Evolutionary conservation across 345 rosid genomes (phyloP), one percentile per base, ranked within the genome.

Genomic region (Pelargonium nanum): DNA sequence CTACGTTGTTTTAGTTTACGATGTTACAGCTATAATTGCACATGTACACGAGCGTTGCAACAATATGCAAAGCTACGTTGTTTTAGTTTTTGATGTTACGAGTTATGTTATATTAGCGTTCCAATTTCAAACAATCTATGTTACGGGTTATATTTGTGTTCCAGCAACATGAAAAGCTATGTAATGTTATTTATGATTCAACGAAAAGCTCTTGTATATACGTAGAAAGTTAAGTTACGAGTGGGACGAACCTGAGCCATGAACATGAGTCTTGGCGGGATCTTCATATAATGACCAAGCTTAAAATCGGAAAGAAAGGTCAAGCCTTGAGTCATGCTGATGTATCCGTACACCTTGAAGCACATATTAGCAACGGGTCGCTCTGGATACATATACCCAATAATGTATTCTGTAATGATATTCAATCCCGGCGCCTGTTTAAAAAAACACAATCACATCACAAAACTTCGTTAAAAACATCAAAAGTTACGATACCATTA

Each of bases 261-360:
- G 81, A 82, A 87, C 97, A 90, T 90, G 5, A 87, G 68, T 72
- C 85, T 72, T 0, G 97, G 97, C 1, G 92, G 97, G 54, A 90
- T 87, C 78, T 90, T 87, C 97, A 85, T 90, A 83, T 90, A 90
- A 62, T 81, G 92, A n/a, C 92, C 95, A 19, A 85, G 88, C 72
- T 90, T 90, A 56, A 90, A 87, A 74, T 90, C 97, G 4, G 55
- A 25, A 19, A 90, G 55, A 60, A 90, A 90, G 52, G 83, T 76
- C 15, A 87, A 63, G 44, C 85, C 97, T 67, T 90, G 97, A 62
- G 53, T 17, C 95, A 87, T 85, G 72, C 93, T 90, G 26, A 90
- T 85, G 72, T 83, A 90, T 55, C 95, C 97, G 12, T 87, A 90
- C 20, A 82, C 89, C 78, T 90, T 90, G 81, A 90, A 90, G 77